Percentiles rank a stretch among this genome's conserved stretches.
Conservation (phyloP, 139 green algal species). For the Auxenochlorella pyrenoidosa region DNA sequence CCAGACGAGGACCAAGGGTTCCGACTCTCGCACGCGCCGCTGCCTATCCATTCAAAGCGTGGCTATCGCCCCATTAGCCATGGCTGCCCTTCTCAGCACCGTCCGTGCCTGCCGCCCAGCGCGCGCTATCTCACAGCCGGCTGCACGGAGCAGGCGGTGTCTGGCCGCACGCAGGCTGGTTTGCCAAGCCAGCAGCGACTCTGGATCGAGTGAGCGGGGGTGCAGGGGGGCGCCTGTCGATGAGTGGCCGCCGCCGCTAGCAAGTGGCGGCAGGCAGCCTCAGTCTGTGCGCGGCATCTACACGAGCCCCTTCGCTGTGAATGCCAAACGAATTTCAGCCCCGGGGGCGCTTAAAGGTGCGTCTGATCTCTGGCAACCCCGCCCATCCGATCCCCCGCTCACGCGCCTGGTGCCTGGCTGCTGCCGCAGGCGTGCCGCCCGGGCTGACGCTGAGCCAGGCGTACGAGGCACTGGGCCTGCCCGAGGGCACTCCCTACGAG, state of each 20-base stretch:
- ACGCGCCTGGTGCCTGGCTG: not conserved
- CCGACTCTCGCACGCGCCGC: too few relatives aligned
- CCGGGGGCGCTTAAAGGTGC: too few relatives aligned
- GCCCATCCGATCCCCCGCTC: too few relatives aligned
- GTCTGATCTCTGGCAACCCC: too few relatives aligned
- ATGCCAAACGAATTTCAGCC: too few relatives aligned
- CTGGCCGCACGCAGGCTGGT: not conserved
- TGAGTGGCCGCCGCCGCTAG: not conserved
- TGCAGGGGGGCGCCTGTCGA: not conserved
- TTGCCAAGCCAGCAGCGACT: not conserved
- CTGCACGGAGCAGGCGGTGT: not conserved
- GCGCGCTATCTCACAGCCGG: not conserved
- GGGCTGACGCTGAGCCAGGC: constrained; percentile 56
- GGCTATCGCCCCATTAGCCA: not conserved
- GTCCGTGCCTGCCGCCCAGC: not conserved
- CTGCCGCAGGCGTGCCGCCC: not conserved
- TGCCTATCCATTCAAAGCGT: not conserved
- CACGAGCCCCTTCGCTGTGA: too few relatives aligned
- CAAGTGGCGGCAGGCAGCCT: not conserved
- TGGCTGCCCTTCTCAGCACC: not conserved
- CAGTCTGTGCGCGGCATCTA: too few relatives aligned
- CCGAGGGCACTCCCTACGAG: constrained; percentile 50
- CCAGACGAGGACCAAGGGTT: too few relatives aligned
- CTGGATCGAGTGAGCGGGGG: not conserved
- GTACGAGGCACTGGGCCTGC: constrained; percentile 55